phyloP scores from a whole-genome alignment of 768 basidiomycete genomes.

The Amanita rubescens region DNA sequence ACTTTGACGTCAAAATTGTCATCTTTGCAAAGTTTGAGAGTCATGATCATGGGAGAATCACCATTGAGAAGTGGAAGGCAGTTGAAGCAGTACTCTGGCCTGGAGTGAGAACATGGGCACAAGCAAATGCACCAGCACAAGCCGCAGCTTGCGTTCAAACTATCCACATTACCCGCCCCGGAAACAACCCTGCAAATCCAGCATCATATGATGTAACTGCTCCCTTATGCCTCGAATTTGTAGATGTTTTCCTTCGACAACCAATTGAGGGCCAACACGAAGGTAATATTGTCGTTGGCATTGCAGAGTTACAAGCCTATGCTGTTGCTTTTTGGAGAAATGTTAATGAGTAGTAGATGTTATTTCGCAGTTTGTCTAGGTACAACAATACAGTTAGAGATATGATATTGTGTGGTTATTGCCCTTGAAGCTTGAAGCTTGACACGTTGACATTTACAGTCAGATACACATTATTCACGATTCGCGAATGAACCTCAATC shows the following conservation, averaged over 20 bases:
- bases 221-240: neutral
- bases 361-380: no score
- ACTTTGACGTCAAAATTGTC: neutral
- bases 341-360: no score
- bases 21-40: neutral
- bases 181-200: neutral
- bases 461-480: no score
- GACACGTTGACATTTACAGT: no score
- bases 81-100: neutral
- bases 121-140: no score
- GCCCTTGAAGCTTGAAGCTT: no score
- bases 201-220: neutral
- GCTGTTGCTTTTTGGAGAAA: neutral
- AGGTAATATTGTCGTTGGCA: neutral
- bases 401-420: no score
- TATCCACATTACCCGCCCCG: neutral
- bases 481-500: no score
- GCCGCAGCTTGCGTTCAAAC: neutral
- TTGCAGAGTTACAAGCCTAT: neutral
- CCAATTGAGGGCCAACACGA: neutral
- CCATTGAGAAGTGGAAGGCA: neutral
- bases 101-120: neutral
- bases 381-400: no score
- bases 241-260: neutral
- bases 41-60: neutral